phyloP scores from a whole-genome alignment of 805 yeast genomes.

The Kazachstania taianensis region DNA sequence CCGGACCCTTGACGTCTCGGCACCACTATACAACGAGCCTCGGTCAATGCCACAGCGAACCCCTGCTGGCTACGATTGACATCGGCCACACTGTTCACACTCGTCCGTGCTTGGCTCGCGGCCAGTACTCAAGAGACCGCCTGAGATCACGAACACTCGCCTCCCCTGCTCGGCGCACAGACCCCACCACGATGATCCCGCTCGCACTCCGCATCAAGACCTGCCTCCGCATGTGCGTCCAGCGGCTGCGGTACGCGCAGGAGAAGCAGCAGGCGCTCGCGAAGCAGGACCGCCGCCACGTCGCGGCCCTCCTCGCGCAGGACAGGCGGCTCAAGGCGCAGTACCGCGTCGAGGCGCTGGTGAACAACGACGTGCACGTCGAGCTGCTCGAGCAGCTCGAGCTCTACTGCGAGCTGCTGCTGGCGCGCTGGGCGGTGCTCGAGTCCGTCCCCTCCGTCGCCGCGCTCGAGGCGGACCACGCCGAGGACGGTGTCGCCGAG shows the following conservation, averaged over 20 bases:
- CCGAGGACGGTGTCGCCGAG: conserved; percentile 47
- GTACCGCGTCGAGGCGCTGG: conserved; percentile 74
- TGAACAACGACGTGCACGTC: conserved; percentile 69
- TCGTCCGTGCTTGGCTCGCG: too few relatives aligned
- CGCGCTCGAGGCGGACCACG: conserved; percentile 23
- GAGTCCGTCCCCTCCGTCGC: conserved; percentile 33
- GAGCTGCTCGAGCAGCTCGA: conserved; percentile 74
- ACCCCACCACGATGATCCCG: background rate
- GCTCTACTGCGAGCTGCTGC: conserved; percentile 67
- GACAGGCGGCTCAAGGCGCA: conserved; percentile 78
- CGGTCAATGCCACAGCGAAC: too few relatives aligned
- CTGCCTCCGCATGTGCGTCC: conserved; percentile 52
- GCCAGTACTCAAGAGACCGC: too few relatives aligned
- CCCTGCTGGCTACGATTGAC: too few relatives aligned
- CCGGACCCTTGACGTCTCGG: too few relatives aligned
- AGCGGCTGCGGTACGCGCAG: conserved; percentile 59
- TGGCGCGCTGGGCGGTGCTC: conserved; percentile 62
- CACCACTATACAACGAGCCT: too few relatives aligned
- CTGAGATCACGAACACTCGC: too few relatives aligned
- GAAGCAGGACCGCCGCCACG: conserved; percentile 59
- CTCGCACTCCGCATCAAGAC: conserved; percentile 22
- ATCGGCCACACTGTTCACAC: too few relatives aligned
- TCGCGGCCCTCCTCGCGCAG: conserved; percentile 56
- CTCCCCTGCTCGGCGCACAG: too few relatives aligned
- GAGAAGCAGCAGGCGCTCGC: conserved; percentile 66